Percentiles rank a stretch among this genome's conserved stretches.
Conservation (phyloP, 1,284 basidiomycete species). For the Fomitopsis pinicola region DNA sequence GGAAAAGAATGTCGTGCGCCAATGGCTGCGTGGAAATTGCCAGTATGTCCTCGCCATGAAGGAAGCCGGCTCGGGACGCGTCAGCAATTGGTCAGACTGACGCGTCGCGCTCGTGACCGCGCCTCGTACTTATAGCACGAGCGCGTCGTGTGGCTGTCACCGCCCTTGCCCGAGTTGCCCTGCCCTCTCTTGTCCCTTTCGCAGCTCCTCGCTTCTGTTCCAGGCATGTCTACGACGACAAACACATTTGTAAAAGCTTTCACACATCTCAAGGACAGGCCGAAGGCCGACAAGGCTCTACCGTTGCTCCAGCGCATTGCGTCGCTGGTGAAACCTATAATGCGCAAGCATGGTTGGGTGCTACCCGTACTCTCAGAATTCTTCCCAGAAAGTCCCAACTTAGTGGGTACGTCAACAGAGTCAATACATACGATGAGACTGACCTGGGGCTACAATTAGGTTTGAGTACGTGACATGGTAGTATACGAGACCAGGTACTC, state of each 20-base stretch:
- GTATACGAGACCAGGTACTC: background rate
- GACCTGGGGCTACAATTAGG: constrained; percentile 23
- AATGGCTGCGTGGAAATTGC: background rate
- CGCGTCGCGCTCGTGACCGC: constrained; percentile 1
- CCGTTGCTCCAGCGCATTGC: constrained; percentile 69
- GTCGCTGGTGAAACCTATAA: constrained; percentile 84
- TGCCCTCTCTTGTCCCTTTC: background rate
- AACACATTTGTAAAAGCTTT: constrained; percentile 58
- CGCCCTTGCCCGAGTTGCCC: background rate
- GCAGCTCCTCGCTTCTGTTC: background rate
- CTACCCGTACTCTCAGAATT: constrained; percentile 84
- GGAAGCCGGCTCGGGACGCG: background rate
- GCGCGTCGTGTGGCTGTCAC: background rate
- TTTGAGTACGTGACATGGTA: constrained; percentile 28
- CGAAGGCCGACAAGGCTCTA: constrained; percentile 58
- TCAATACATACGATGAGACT: background rate
- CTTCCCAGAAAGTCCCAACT: constrained; percentile 69
- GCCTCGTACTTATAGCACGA: background rate
- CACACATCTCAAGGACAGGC: constrained; percentile 62
- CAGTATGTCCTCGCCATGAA: background rate
- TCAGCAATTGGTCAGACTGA: constrained; percentile 5
- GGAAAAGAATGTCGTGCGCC: background rate
- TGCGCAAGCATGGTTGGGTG: constrained; percentile 77
- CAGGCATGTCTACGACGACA: constrained; percentile 6
- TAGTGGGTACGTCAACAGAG: constrained; percentile 58